phyloP scores from a whole-genome alignment of 1,284 basidiomycete genomes.

The Blastosporella zonata region DNA sequence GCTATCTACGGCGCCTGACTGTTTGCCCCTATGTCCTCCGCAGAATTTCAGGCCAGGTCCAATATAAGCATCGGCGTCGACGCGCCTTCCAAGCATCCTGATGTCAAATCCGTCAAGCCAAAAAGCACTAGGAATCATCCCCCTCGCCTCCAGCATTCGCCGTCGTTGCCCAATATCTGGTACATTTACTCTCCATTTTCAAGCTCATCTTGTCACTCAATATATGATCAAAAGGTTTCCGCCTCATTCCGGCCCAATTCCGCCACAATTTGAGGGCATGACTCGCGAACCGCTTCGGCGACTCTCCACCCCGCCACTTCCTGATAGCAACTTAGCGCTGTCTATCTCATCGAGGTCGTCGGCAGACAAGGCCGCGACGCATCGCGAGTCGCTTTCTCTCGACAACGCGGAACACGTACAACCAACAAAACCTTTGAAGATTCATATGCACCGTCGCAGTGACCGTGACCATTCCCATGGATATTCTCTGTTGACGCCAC shows the following conservation, averaged over 20 bases:
- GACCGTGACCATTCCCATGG: conserved; percentile 19
- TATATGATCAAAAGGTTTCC: conserved; percentile 34
- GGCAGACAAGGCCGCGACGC: conserved; percentile 5
- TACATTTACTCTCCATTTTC: conserved; percentile 23
- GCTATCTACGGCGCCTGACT: conserved; percentile 18
- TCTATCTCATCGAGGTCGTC: conserved; percentile 3
- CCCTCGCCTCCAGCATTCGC: conserved; percentile 54
- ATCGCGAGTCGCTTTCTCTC: conserved; percentile 18
- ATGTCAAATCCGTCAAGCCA: conserved; percentile 12
- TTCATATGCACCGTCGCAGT: conserved; percentile 19
- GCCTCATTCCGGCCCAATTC: conserved; percentile 37
- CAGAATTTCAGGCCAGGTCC: conserved; percentile 23
- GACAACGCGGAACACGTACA: conserved; percentile 12
- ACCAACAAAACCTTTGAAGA: conserved; percentile 14
- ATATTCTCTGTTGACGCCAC: conserved; percentile 18
- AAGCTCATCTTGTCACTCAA: not conserved
- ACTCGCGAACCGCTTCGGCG: conserved; percentile 25
- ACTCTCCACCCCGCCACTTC: conserved; percentile 30
- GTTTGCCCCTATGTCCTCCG: conserved; percentile 27
- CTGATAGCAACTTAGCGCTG: not conserved
- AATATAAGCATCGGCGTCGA: conserved; percentile 22
- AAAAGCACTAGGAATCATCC: conserved; percentile 30
- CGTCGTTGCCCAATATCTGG: conserved; percentile 62
- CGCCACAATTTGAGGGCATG: conserved; percentile 27
- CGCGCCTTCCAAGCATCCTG: conserved; percentile 3